Conservation (phyloP, 371 early-diverging fungal species). For the Zopfochytrium polystomum region DNA sequence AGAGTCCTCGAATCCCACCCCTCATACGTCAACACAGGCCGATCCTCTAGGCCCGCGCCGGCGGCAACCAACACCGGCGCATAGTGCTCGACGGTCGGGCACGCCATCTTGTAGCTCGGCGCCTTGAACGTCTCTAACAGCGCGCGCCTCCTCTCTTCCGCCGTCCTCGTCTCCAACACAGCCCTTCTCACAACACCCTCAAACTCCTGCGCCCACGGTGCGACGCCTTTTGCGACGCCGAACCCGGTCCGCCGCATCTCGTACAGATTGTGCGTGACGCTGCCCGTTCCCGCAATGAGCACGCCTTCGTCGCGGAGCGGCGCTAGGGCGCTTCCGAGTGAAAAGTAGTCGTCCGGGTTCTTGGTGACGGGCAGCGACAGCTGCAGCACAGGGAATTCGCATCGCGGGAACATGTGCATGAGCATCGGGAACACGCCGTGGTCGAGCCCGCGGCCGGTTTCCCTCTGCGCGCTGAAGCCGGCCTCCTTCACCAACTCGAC, state of each 20-base stretch:
- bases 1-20: constrained; percentile 9
- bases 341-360: constrained; percentile 18
- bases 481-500: constrained; percentile 21
- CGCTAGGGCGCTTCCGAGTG: no score
- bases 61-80: constrained; percentile 42
- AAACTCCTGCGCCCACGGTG: constrained; percentile 22
- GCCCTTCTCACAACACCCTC: constrained; percentile 8
- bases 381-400: constrained; percentile 30
- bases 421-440: constrained; percentile 51
- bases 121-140: constrained; percentile 8
- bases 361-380: constrained; percentile 25
- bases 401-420: constrained; percentile 24
- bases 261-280: constrained; percentile 34
- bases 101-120: no score
- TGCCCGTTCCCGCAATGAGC: constrained; percentile 39
- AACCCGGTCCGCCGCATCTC: neutral
- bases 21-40: constrained; percentile 4
- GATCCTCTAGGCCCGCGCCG: constrained; percentile 31
- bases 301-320: no score
- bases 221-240: neutral
- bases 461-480: constrained; percentile 31
- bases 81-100: constrained; percentile 41
- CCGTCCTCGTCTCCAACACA: constrained; percentile 3
- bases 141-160: neutral
- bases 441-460: constrained; percentile 43